Evolutionary conservation across 2,329 filamentous ascomycete genomes (phyloP).

Genomic region (Trichoderma polysporum): DNA sequence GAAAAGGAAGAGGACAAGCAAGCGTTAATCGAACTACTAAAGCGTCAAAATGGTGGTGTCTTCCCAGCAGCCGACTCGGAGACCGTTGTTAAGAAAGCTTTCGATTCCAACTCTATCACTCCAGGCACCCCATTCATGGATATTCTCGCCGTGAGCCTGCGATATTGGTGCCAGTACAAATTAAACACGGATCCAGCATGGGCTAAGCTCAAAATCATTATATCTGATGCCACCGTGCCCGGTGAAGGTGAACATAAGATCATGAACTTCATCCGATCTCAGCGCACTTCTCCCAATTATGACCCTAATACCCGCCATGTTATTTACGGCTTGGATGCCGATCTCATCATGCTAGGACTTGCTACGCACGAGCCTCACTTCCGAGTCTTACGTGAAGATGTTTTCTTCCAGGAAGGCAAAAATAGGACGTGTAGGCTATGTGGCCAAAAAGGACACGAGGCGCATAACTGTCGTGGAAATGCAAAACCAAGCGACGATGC

Average conservation of each 20-base stretch:
- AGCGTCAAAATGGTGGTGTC: constrained; percentile 69
- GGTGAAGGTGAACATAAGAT: constrained; percentile 99
- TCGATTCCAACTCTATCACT: constrained; percentile 85
- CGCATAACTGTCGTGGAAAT: constrained; percentile 78
- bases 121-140: constrained; percentile 99
- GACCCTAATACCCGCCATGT: constrained; percentile 97
- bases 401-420: constrained; percentile 88
- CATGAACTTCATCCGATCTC: constrained; percentile 96
- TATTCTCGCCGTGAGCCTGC: constrained; percentile 81
- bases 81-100: constrained; percentile 77
- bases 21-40: constrained; percentile 81
- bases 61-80: constrained; percentile 61
- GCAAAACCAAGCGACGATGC: constrained; percentile 74
- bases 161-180: constrained; percentile 98
- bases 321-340: constrained; percentile 95
- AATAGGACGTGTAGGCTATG: constrained; percentile 82
- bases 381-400: constrained; percentile 91
- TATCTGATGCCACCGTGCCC: constrained; percentile 95
- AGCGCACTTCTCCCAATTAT: constrained; percentile 85
- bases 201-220: constrained; percentile 95
- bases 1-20: constrained; percentile 92
- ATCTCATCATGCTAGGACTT: constrained; percentile 97
- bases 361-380: constrained; percentile 98
- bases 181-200: constrained; percentile 94
- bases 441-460: constrained; percentile 88